A percentile compares a stretch with the other conserved stretches of the same genome.
These are phyloP conservation scores for Gyromitra esculenta DNA, from an alignment of 2,329 filamentous ascomycete genomes.

Conservation along the genomic window DNA sequence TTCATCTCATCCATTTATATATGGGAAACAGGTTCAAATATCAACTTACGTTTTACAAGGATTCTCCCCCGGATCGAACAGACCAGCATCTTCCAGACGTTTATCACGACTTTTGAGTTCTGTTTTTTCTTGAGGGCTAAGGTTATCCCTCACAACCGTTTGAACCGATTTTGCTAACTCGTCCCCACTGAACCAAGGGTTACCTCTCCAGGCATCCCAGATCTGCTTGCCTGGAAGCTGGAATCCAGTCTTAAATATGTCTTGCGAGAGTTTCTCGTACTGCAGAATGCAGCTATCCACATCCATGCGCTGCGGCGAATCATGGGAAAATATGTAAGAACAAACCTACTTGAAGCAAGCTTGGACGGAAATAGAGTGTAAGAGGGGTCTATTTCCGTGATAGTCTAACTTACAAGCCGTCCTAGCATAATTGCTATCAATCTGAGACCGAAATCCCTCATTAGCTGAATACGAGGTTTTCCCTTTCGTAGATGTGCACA, in stretches of 20 bases:
- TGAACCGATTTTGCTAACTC: conserved; percentile 52
- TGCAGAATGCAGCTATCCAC: conserved; percentile 55
- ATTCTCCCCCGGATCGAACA: conserved; percentile 20
- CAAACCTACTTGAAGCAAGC: conserved; percentile 19
- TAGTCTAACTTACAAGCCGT: conserved; percentile 45
- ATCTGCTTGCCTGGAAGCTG: conserved; percentile 39
- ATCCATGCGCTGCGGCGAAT: conserved; percentile 49
- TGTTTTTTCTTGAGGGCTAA: conserved; percentile 42
- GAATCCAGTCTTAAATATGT: conserved; percentile 55
- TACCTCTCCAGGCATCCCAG: conserved; percentile 45
- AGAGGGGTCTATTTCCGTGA: background rate
- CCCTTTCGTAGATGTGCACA: background rate
- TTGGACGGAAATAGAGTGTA: conserved; percentile 6
- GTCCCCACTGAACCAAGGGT: conserved; percentile 46
- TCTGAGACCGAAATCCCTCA: conserved; percentile 12
- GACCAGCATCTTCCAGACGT: conserved; percentile 5
- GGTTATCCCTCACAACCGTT: conserved; percentile 51
- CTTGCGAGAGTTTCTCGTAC: conserved; percentile 54
- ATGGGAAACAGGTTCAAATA: background rate
- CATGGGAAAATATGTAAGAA: conserved; percentile 33
- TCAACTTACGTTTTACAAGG: conserved; percentile 36
- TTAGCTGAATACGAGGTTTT: conserved; percentile 9
- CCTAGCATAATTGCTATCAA: conserved; percentile 57
- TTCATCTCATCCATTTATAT: background rate
- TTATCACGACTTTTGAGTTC: conserved; percentile 31